phyloP scores from a whole-genome alignment of 257 asterid genomes.

The Ilex aquifolium region DNA sequence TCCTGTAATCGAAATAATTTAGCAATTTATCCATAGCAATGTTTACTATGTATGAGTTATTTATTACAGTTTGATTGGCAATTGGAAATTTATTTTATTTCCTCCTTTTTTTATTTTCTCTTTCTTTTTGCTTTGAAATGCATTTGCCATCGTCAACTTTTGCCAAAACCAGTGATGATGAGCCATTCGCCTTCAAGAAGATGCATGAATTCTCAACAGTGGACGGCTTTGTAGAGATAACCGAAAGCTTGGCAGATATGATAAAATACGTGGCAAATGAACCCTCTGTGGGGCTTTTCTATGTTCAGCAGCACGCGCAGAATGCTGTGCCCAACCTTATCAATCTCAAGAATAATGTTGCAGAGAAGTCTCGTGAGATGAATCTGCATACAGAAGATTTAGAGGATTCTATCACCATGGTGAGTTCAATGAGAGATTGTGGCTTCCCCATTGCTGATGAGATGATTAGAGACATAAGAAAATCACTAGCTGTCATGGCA shows the following conservation, averaged over 20 bases:
- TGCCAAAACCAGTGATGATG: constrained; percentile 60
- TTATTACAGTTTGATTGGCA: no score
- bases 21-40: no score
- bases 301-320: constrained; percentile 75
- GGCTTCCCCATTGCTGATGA: constrained; percentile 71
- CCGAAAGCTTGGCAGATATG: constrained; percentile 73
- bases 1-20: no score
- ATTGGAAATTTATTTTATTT: not conserved
- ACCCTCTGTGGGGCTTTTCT: constrained; percentile 95
- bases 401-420: constrained; percentile 67
- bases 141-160: not conserved
- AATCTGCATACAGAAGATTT: constrained; percentile 70
- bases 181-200: constrained; percentile 55
- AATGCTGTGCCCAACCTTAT: constrained; percentile 73
- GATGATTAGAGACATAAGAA: constrained; percentile 69
- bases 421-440: constrained; percentile 77
- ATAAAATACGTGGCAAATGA: constrained; percentile 83
- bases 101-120: not conserved
- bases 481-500: constrained; percentile 56
- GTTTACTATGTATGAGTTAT: no score
- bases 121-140: not conserved
- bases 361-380: constrained; percentile 54
- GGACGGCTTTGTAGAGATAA: constrained; percentile 85
- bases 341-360: constrained; percentile 53
- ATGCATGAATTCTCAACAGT: constrained; percentile 79